Conservation (phyloP, 768 basidiomycete species). For the Clitopilus hobsonii region DNA sequence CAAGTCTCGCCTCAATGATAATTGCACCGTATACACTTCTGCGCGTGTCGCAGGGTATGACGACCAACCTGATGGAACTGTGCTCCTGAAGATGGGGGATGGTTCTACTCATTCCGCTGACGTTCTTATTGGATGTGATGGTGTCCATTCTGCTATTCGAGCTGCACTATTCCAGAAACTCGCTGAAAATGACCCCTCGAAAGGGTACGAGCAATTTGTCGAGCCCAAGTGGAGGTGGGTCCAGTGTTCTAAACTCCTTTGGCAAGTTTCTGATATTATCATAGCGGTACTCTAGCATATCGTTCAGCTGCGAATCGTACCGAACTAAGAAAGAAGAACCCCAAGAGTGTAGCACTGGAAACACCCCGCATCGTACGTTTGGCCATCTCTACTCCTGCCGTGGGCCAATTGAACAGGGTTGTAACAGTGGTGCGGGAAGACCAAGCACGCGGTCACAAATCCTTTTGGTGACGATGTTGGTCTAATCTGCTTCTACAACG, state of each 20-base stretch:
- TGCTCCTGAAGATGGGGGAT: conserved; percentile 18
- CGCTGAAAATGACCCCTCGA: not conserved
- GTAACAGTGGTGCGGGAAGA: not conserved
- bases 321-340: not conserved
- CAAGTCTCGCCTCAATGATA: conserved; percentile 12
- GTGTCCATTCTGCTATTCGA: conserved; percentile 25
- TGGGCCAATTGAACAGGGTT: too few species aligned
- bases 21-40: conserved; percentile 20
- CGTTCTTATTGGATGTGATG: conserved; percentile 37
- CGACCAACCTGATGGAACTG: not conserved
- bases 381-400: not conserved
- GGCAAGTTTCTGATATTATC: not conserved
- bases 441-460: conserved; percentile 19
- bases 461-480: conserved; percentile 16
- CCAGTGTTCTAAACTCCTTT: not conserved
- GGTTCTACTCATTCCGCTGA: conserved; percentile 24
- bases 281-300: not conserved
- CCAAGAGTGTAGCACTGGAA: not conserved
- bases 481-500: conserved; percentile 15
- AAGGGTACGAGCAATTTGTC: not conserved
- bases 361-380: not conserved
- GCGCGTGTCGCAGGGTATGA: conserved; percentile 13
- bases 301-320: not conserved
- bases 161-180: conserved; percentile 11
- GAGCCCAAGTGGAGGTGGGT: not conserved